Conservation (phyloP, 495 filamentous ascomycete species). For the Geoglossum glabrum region DNA sequence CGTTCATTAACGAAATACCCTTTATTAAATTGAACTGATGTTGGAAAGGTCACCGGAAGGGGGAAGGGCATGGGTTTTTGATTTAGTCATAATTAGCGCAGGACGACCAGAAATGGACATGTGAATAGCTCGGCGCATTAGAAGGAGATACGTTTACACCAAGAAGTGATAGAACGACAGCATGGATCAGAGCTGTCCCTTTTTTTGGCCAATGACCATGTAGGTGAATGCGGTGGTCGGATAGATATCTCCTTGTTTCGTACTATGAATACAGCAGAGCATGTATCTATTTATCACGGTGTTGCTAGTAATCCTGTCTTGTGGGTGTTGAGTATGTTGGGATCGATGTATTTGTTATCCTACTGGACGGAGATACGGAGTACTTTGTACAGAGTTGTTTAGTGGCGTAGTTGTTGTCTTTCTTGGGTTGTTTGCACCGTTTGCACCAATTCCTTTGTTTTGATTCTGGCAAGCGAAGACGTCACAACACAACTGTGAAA, state of each 20-base stretch:
- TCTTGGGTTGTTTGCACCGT: not conserved
- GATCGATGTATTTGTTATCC: no score
- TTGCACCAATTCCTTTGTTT: not conserved
- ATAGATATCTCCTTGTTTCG: not conserved
- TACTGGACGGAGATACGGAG: no score
- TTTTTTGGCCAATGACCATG: not conserved
- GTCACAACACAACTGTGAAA: not conserved
- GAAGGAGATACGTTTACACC: not conserved
- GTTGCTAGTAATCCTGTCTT: no score
- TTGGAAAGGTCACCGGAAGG: not conserved
- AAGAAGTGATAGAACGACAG: not conserved
- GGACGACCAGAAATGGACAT: not conserved
- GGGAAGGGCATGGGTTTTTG: not conserved
- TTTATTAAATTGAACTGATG: not conserved
- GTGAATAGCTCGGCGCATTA: not conserved
- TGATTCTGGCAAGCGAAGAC: not conserved
- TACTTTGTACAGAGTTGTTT: no score
- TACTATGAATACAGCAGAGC: not conserved
- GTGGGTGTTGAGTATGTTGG: no score
- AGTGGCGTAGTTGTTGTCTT: no score
- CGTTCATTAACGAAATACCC: not conserved
- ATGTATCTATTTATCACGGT: not conserved
- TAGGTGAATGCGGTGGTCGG: not conserved
- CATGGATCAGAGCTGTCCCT: not conserved
- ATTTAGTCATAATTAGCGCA: not conserved